Evolutionary conservation across 2,329 filamentous ascomycete genomes (phyloP), one percentile per base, ranked within the genome.

Genomic region (Daldinia sp.): DNA sequence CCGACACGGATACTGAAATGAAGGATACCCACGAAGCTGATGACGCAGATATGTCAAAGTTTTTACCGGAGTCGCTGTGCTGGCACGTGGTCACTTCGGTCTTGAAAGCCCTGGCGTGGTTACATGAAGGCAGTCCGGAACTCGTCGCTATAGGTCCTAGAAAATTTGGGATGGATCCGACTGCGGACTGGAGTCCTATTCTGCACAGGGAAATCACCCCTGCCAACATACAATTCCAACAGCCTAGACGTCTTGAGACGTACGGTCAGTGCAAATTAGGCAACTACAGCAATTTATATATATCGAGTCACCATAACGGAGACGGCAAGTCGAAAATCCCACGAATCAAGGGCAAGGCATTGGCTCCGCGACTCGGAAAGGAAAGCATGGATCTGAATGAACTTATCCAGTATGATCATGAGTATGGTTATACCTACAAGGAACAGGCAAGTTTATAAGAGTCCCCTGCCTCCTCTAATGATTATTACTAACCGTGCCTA

Each of bases 211-310:
- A 78, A 35, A 77, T 87, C 39, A 72, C 61, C 50, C 78, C 83
- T 0, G 68, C 68, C n/a, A 83, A 83, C 67, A 79, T 87, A 55
- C 83, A 80, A 70, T 79, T 87, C 67, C 78, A 81, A 71, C 77
- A 82, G 52, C 79, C 83, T 32, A 74, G 75, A 10, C 81, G 80
- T 1, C 71, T 63, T 10, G 83, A 85, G 73, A 80, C 77, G 29
- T 87, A 85, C 68, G 85, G 84, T 0, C 69, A 76, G 25, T 85
- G 83, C 68, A 87, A 85, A 74, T 73, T 87, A 56, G 83, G 83
- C 11, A 78, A 81, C 39, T 84, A 83, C 55, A 69, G 74, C 41
- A 69, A 70, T n/a, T 77, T 78, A 13, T 73, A 71, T 23, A 74
- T 83, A 9, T 78, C 79, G n/a, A 76, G 75, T 39, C 78, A 81